Conservation (phyloP, 2,329 filamentous ascomycete species). For the Penicillium sclerotigenum region DNA sequence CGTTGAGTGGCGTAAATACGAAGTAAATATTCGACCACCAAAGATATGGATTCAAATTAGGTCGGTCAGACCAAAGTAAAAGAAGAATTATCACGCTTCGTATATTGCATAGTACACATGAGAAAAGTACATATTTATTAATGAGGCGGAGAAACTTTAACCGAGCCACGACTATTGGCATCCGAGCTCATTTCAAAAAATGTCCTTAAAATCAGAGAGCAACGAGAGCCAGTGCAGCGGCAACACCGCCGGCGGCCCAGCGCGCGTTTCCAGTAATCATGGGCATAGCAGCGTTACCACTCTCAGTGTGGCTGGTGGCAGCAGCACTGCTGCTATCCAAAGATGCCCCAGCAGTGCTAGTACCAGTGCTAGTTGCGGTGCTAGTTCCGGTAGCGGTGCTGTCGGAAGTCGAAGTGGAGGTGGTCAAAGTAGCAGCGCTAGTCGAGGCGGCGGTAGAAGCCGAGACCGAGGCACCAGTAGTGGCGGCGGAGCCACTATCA, state of each 20-base stretch:
- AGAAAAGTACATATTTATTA: neutral
- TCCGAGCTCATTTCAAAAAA: neutral
- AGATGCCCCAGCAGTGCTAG: neutral
- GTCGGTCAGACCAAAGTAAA: neutral
- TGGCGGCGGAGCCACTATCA: neutral
- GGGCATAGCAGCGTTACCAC: slow-evolving; percentile 16
- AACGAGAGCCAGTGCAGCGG: slow-evolving; percentile 5
- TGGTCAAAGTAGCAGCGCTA: neutral
- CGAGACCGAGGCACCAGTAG: slow-evolving; percentile 6
- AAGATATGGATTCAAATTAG: neutral
- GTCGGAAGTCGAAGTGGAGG: neutral
- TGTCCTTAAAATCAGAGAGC: neutral
- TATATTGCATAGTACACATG: neutral
- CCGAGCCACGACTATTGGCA: too few species aligned
- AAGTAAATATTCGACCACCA: neutral
- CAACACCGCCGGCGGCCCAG: slow-evolving; percentile 18
- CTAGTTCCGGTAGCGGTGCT: neutral
- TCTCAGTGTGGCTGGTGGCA: slow-evolving; percentile 7
- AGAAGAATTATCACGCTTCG: neutral
- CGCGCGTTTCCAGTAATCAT: slow-evolving; percentile 13
- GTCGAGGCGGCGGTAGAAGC: slow-evolving; percentile 5
- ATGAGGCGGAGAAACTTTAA: neutral
- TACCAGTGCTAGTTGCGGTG: neutral
- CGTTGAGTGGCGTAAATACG: neutral
- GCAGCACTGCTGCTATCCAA: slow-evolving; percentile 1